phyloP scores from a whole-genome alignment of 2,329 filamentous ascomycete species.

The Herpotrichia juniperi region DNA sequence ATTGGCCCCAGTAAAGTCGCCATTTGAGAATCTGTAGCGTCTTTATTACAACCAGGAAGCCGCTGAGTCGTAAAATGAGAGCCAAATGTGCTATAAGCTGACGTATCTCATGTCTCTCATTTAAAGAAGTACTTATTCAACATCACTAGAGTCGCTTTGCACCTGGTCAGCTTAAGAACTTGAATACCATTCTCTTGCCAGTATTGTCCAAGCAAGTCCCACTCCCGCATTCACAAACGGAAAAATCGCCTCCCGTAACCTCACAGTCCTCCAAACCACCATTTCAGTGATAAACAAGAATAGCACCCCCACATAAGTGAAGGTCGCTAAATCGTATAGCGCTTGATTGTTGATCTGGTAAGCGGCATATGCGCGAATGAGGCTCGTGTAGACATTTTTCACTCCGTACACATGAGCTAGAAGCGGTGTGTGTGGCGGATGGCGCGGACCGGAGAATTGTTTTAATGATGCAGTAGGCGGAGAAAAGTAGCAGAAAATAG shows the following conservation, averaged over 20 bases:
- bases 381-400: slow-evolving; percentile 9
- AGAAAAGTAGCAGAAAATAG: neutral
- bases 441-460: slow-evolving; percentile 5
- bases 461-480: slow-evolving; percentile 3
- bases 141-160: too few relatives aligned
- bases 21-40: too few relatives aligned
- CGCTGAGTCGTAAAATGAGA: too few relatives aligned
- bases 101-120: too few relatives aligned
- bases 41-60: too few relatives aligned
- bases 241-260: neutral
- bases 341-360: slow-evolving; percentile 6
- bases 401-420: slow-evolving; percentile 12
- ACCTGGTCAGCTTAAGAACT: too few relatives aligned
- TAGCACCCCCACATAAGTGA: slow-evolving; percentile 6
- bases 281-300: slow-evolving; percentile 7
- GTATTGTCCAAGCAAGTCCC: slow-evolving; percentile 8
- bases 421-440: slow-evolving; percentile 4
- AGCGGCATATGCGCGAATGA: slow-evolving; percentile 12
- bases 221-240: slow-evolving; percentile 1
- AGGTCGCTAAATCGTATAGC: slow-evolving; percentile 11
- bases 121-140: too few relatives aligned
- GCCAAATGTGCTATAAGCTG: too few relatives aligned
- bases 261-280: slow-evolving; percentile 3
- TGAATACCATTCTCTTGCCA: slow-evolving; percentile 7
- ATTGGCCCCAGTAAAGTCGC: too few relatives aligned